Percentiles rank a stretch among this genome's conserved stretches.
phyloP scores from a whole-genome alignment of 352 stramenopile species.

The Pythium dissotocum region DNA sequence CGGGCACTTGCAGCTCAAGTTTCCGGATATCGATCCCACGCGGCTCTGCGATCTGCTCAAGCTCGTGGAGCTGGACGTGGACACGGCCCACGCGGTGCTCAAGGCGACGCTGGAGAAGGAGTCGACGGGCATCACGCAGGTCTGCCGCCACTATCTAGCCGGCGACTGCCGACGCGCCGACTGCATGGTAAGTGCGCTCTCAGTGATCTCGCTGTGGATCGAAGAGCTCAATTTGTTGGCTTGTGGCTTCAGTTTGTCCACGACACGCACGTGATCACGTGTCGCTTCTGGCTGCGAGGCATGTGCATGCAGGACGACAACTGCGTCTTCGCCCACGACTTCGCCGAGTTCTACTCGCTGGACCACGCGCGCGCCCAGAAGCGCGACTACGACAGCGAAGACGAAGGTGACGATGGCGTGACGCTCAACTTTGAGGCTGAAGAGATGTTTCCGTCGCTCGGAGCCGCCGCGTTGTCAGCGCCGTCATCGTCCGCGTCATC shows the following conservation, averaged over 20 bases:
- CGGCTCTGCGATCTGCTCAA: slow-evolving; percentile 76
- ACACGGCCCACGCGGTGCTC: slow-evolving; percentile 73
- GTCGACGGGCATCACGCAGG: slow-evolving; percentile 64
- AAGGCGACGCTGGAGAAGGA: slow-evolving; percentile 78
- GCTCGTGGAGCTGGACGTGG: slow-evolving; percentile 68
- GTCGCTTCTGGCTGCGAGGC: slow-evolving; percentile 83
- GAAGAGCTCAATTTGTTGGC: neutral
- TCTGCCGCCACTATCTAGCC: slow-evolving; percentile 82
- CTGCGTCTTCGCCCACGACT: slow-evolving; percentile 84
- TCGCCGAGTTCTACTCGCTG: slow-evolving; percentile 72
- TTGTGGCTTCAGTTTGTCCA: slow-evolving; percentile 69
- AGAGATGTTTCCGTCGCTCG: slow-evolving; percentile 79
- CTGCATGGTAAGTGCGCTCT: slow-evolving; percentile 60
- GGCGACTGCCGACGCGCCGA: slow-evolving; percentile 81
- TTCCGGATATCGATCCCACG: slow-evolving; percentile 72
- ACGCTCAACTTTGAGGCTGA: slow-evolving; percentile 65
- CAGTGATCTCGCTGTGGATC: neutral
- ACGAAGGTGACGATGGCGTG: slow-evolving; percentile 49
- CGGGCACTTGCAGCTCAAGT: slow-evolving; percentile 81
- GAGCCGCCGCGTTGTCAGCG: neutral
- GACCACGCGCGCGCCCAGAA: slow-evolving; percentile 37
- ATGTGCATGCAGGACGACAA: slow-evolving; percentile 76
- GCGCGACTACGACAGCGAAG: slow-evolving; percentile 78
- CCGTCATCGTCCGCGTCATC: neutral
- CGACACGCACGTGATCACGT: slow-evolving; percentile 82